Evolutionary conservation across 768 basidiomycete genomes (phyloP), one percentile per base, ranked within the genome.

Genomic region (Lyophyllum semitale): DNA sequence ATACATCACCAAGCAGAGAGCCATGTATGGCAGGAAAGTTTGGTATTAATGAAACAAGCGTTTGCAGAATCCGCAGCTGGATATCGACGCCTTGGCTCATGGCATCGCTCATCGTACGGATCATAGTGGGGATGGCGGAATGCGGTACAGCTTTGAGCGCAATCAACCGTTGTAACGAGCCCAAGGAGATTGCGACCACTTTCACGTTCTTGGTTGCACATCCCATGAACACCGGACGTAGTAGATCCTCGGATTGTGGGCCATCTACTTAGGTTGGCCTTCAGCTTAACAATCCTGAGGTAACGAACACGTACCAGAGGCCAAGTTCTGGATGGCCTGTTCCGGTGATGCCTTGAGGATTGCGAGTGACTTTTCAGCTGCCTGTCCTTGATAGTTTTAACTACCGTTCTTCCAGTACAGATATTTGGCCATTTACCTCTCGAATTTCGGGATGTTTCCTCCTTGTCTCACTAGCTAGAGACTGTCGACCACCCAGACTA

Each of bases 81-180:
- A 98, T 97, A 67, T 99, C 97, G 27, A 98, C 95, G 6, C 95
- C 97, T 68, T 96, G 94, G 26, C 84, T 88, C 77, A 96, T 85
- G 17, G 93, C 93, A 59, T 91, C 88, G 54, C 79, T 84, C 84
- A 99, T 89, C 0, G 89, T 96, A 42, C 73, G 83, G 62, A 98
- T 81, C 48, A 98, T 91, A 32, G 84, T 69, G 1, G 91, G 85
- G 0, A 96, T 88, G 0, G 87, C 84, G 1, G 84, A 84, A 68
- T 88, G 84, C 0, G 89, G 90, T 1, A 96, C 91, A 20, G 91
- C 93, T 69, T 88, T 88, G 54, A 95, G 81, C 4, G 89, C 79
- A 53, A 97, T 95, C 57, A 98, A 80, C 40, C 96, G 84, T 68
- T 97, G 95, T 18, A 98, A 79, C 0, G 93, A 94, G 40, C 93